These are phyloP conservation scores for Tephrocybe rancida DNA, from an alignment of 768 basidiomycete species.

Conservation along the genomic window DNA sequence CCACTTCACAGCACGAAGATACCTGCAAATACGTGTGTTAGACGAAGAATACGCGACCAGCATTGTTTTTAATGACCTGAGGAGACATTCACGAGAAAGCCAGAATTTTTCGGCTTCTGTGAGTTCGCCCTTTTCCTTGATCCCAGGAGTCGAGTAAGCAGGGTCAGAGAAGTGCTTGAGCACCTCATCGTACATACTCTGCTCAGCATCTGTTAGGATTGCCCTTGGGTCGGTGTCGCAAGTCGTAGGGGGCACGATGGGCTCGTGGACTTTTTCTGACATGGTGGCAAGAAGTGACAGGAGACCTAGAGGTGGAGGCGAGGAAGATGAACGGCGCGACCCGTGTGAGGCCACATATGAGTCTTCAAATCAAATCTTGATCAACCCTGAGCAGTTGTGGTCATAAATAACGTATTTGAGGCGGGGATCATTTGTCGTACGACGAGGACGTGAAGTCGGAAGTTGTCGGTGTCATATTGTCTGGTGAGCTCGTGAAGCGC, in stretches of 20 bases:
- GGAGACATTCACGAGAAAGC: constrained; percentile 77
- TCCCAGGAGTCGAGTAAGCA: constrained; percentile 53
- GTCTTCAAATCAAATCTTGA: constrained; percentile 6
- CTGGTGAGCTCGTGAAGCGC: too few relatives aligned
- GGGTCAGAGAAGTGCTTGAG: constrained; percentile 59
- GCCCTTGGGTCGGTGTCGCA: constrained; percentile 33
- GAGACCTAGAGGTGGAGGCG: not conserved
- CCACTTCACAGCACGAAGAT: constrained; percentile 81
- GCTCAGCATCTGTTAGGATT: constrained; percentile 45
- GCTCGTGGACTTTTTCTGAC: constrained; percentile 32
- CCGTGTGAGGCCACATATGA: not conserved
- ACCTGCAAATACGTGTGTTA: constrained; percentile 39
- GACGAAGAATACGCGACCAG: not conserved
- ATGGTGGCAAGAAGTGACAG: constrained; percentile 7
- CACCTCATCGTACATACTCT: constrained; percentile 53
- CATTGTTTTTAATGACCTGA: constrained; percentile 44
- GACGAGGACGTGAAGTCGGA: not conserved
- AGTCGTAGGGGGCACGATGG: constrained; percentile 32
- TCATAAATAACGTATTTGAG: not conserved
- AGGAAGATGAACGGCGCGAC: constrained; percentile 1
- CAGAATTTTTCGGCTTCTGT: constrained; percentile 76
- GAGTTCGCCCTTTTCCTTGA: constrained; percentile 44
- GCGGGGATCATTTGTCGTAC: too few relatives aligned
- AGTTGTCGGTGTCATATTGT: not conserved
- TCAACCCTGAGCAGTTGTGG: not conserved